These are phyloP conservation scores for Lactarius psammicola DNA, from an alignment of 768 basidiomycete genomes.

Conservation along the genomic window DNA sequence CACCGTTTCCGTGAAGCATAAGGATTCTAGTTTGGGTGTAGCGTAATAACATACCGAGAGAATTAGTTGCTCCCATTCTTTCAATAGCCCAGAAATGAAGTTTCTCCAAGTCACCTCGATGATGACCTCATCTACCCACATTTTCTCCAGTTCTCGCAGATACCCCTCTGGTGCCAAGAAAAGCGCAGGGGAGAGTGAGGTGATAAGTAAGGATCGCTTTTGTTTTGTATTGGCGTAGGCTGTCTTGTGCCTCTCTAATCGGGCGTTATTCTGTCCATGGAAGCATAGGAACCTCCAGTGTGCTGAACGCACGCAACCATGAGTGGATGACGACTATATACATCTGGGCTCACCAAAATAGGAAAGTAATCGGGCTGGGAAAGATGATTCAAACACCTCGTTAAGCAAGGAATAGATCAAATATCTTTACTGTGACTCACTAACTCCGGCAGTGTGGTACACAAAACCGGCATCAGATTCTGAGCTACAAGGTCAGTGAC, in stretches of 20 bases:
- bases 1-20: neutral
- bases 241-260: neutral
- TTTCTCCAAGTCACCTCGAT: neutral
- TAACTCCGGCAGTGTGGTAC: neutral
- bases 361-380: neutral
- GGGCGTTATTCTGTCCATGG: neutral
- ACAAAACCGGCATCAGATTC: constrained; percentile 2
- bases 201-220: neutral
- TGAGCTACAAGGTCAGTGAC: constrained; percentile 5
- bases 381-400: neutral
- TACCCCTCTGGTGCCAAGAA: neutral
- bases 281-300: neutral
- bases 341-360: neutral
- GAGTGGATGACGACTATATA: too few species aligned
- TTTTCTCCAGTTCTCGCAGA: neutral
- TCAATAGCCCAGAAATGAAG: neutral
- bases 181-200: neutral
- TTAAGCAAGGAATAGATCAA: neutral
- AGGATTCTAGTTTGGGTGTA: neutral
- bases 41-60: neutral
- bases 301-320: neutral
- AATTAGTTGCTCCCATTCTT: constrained; percentile 1
- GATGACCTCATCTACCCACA: neutral
- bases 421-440: neutral
- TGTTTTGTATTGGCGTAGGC: neutral